A percentile compares a stretch with the other conserved stretches of the same genome.
Conservation (phyloP, 2,329 filamentous ascomycete genomes). For the Aureobasidium leucospermi region DNA sequence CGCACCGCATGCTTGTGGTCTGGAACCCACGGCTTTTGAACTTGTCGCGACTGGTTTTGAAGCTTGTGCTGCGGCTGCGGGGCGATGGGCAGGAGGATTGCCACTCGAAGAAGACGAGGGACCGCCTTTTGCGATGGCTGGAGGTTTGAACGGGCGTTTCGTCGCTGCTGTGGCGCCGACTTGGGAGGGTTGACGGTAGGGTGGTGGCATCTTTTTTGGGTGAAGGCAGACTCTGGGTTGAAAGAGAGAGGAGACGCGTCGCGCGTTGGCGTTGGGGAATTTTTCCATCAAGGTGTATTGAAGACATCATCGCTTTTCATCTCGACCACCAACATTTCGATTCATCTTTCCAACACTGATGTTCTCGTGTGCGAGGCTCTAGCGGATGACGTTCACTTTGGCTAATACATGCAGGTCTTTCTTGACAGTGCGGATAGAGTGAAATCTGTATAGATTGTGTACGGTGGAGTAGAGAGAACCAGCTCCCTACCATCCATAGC, state of each 20-base stretch:
- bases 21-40: background rate
- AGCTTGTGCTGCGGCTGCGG: background rate
- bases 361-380: too few species aligned
- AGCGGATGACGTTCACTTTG: too few species aligned
- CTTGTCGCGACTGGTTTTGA: background rate
- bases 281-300: background rate
- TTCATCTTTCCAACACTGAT: too few species aligned
- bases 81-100: background rate
- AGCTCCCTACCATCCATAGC: too few species aligned
- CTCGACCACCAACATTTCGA: too few species aligned
- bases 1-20: background rate
- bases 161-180: constrained; percentile 11
- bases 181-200: constrained; percentile 8
- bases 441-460: too few species aligned
- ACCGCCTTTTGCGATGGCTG: background rate
- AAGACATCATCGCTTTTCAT: background rate
- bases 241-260: background rate
- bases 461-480: too few species aligned
- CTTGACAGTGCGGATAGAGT: too few species aligned
- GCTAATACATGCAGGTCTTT: too few species aligned
- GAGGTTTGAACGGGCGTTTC: constrained; percentile 7
- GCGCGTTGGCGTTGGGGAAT: background rate
- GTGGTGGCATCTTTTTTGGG: background rate
- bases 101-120: background rate
- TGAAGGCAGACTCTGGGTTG: background rate